Evolutionary conservation across 2,329 filamentous ascomycete genomes (phyloP).

Genomic region (Clonostachys solani): DNA sequence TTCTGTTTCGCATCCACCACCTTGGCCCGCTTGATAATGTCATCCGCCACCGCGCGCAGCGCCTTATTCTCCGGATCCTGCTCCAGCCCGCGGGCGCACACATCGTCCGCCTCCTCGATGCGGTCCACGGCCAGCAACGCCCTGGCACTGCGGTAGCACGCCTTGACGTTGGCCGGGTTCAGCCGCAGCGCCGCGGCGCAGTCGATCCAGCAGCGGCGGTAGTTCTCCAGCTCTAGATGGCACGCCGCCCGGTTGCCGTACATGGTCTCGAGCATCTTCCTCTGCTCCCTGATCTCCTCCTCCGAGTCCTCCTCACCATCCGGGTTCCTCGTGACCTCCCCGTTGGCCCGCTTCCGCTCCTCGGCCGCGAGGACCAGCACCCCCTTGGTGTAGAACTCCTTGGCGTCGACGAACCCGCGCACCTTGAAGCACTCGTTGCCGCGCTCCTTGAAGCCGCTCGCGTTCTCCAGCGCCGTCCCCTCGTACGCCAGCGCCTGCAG

Average conservation of each 20-base stretch:
- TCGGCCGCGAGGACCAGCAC: conserved; percentile 65
- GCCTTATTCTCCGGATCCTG: conserved; percentile 69
- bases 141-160: conserved; percentile 78
- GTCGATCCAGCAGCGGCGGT: conserved; percentile 80
- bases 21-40: conserved; percentile 57
- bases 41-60: conserved; percentile 55
- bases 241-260: conserved; percentile 87
- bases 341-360: conserved; percentile 48
- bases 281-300: conserved; percentile 58
- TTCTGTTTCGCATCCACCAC: conserved; percentile 49
- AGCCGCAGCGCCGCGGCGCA: conserved; percentile 75
- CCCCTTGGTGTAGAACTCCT: conserved; percentile 90
- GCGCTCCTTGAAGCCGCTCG: conserved; percentile 79
- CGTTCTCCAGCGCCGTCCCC: conserved; percentile 81
- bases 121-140: conserved; percentile 79
- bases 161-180: conserved; percentile 81
- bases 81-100: conserved; percentile 67
- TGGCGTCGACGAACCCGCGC: conserved; percentile 74
- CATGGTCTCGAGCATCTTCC: conserved; percentile 66
- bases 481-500: conserved; percentile 90
- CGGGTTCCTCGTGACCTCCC: conserved; percentile 20
- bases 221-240: conserved; percentile 85
- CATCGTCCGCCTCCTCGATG: conserved; percentile 74
- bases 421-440: conserved; percentile 84
- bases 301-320: conserved; percentile 30